These are phyloP conservation scores for Salvia miltiorrhiza DNA, from an alignment of 257 asterid species.

Conservation along the genomic window DNA sequence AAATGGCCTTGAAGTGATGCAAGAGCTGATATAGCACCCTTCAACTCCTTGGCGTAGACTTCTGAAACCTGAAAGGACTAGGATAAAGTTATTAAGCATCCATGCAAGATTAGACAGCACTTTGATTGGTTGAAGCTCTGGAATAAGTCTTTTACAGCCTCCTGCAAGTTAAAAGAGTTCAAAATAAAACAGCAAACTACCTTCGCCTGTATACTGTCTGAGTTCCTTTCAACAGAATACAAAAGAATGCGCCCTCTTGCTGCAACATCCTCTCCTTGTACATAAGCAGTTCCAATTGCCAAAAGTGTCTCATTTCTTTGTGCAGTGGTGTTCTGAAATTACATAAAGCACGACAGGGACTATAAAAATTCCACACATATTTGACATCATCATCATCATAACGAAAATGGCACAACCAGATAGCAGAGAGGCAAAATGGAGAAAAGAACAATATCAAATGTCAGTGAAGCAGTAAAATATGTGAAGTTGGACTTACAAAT, in stretches of 20 bases:
- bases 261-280: conserved; percentile 99
- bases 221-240: conserved; percentile 65
- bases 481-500: conserved; percentile 59
- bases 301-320: conserved; percentile 83
- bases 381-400: background rate
- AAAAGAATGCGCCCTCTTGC: conserved; percentile 93
- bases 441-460: background rate
- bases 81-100: conserved; percentile 1
- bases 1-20: conserved; percentile 96
- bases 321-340: conserved; percentile 67
- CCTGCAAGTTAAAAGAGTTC: conserved; percentile 7
- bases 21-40: conserved; percentile 98
- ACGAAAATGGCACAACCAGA: conserved; percentile 7
- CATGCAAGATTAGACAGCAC: conserved; percentile 18
- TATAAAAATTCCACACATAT: conserved; percentile 4
- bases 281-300: conserved; percentile 97
- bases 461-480: conserved; percentile 21
- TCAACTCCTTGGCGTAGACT: conserved; percentile 87
- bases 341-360: conserved; percentile 12
- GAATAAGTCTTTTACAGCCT: conserved; percentile 14
- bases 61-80: conserved; percentile 68
- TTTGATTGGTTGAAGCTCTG: conserved; percentile 9
- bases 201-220: conserved; percentile 62
- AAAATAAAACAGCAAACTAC: conserved; percentile 35
- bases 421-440: background rate